Evolutionary conservation across 192 early-diverging fungal species (phyloP), one percentile per base, ranked within the genome.

Genomic region (Coemansia sp.): DNA sequence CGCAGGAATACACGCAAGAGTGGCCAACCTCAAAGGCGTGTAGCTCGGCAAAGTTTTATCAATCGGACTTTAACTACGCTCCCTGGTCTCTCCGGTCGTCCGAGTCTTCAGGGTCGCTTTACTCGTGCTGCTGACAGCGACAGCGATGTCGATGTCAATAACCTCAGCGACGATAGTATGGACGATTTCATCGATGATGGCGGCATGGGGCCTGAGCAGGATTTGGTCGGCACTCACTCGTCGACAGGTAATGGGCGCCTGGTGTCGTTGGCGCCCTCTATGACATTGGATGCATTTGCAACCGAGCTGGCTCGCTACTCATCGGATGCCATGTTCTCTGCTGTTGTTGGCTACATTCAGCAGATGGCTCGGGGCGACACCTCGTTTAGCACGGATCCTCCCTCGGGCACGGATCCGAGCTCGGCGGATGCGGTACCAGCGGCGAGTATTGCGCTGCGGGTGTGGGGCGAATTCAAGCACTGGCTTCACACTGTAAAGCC

Each of bases 131-230:
- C 59, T 24, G 18, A 31, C 16, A 42, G 53, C 21, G 56, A 13
- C 35, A 38, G 9, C 35, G 53, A 55, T 1, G 20, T n/a, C 35
- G 42, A 55, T 3, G 28, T 26, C 48, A 36, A 34, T 28, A 31
- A 39, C 13, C 33, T 9, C 16, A 66, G 60, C 39, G 35, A 39
- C 39, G 78, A 84, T 21, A 66, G 69, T 7, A 69, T 77, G 70
- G 65, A 45, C 21, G 80, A 84, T 18, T 85, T 84, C 73, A 79
- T 83, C 45, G 66, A 74, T 36, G 77, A 33, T 18, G 53, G 13
- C 11, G 53, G 16, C 9, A 13, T 24, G 24, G 33, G 0, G 4
- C 6, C 53, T 33, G 26, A 3, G 8, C 33, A 3, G 14, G 26
- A 13, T 18, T 21, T 21, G 9, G n/a, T 18, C 18, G 9, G 8